phyloP scores from a whole-genome alignment of 2,329 filamentous ascomycete species.

The Pseudogymnoascus sp. region DNA sequence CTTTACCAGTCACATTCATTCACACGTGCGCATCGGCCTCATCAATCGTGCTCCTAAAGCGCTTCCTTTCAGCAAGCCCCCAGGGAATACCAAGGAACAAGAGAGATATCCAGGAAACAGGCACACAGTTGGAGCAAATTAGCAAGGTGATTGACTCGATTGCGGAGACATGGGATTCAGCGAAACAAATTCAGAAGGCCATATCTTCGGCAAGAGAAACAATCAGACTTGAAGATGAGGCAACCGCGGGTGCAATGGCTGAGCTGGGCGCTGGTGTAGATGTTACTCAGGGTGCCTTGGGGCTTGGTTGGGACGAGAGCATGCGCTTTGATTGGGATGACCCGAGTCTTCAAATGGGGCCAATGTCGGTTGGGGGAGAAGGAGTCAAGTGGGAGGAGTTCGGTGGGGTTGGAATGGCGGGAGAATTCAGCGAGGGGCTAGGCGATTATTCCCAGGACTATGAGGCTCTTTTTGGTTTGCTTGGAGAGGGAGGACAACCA shows the following conservation, averaged over 20 bases:
- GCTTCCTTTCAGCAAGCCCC: slow-evolving; percentile 29
- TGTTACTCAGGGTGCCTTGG: not conserved
- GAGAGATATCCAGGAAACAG: slow-evolving; percentile 39
- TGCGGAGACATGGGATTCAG: slow-evolving; percentile 42
- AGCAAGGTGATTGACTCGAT: slow-evolving; percentile 46
- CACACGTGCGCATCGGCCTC: slow-evolving; percentile 44
- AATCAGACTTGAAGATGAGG: slow-evolving; percentile 10
- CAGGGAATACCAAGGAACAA: slow-evolving; percentile 20
- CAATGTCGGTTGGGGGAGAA: not conserved
- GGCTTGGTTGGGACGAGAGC: slow-evolving; percentile 3
- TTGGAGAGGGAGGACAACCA: slow-evolving; percentile 8
- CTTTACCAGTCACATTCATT: slow-evolving; percentile 42
- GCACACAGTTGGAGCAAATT: slow-evolving; percentile 43
- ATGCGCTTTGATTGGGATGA: slow-evolving; percentile 10
- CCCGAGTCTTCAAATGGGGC: slow-evolving; percentile 1
- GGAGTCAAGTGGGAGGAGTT: slow-evolving; percentile 7
- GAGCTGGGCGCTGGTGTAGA: not conserved
- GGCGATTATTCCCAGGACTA: slow-evolving; percentile 8
- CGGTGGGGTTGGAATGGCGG: not conserved
- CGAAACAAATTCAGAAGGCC: slow-evolving; percentile 36
- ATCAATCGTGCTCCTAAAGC: slow-evolving; percentile 41
- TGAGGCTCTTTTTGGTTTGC: slow-evolving; percentile 8
- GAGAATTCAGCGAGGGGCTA: slow-evolving; percentile 9
- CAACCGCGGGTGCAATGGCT: not conserved
- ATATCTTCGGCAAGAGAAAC: slow-evolving; percentile 20